Percentiles rank a stretch among this genome's conserved stretches.
Conservation (phyloP, 2,329 filamentous ascomycete species). For the Trichoderma harzianum region DNA sequence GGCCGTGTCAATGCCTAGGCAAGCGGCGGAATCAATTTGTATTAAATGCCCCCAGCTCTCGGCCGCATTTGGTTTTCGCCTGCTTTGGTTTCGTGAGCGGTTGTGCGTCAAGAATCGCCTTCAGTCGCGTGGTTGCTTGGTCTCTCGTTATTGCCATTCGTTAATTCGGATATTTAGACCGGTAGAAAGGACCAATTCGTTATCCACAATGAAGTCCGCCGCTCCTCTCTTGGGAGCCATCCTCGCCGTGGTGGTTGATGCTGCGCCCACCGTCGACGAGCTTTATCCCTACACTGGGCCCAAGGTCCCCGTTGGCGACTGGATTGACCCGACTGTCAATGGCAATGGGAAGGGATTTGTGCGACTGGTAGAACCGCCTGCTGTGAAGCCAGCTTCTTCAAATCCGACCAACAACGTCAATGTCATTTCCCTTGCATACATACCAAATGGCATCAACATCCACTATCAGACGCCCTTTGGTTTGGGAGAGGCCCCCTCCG, state of each 20-base stretch:
- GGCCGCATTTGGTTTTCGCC: neutral
- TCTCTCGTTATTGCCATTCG: neutral
- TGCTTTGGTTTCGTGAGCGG: neutral
- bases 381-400: neutral
- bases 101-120: neutral
- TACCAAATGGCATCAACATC: conserved; percentile 5
- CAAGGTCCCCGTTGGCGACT: neutral
- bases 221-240: neutral
- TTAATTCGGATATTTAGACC: neutral
- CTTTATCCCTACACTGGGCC: conserved; percentile 3
- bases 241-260: neutral
- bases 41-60: neutral
- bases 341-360: conserved; percentile 5
- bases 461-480: conserved; percentile 8
- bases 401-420: conserved; percentile 9
- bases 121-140: neutral
- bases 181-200: neutral
- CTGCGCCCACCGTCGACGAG: neutral
- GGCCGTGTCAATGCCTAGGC: neutral
- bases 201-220: neutral
- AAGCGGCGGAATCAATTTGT: neutral
- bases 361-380: conserved; percentile 1
- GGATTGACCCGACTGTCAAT: neutral
- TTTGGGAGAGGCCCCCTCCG: neutral
- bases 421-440: conserved; percentile 1